Evolutionary conservation across 1,139 yeast species (phyloP), one percentile per base, ranked within the genome.

Genomic region (Sugiyamaella neomexicana): DNA sequence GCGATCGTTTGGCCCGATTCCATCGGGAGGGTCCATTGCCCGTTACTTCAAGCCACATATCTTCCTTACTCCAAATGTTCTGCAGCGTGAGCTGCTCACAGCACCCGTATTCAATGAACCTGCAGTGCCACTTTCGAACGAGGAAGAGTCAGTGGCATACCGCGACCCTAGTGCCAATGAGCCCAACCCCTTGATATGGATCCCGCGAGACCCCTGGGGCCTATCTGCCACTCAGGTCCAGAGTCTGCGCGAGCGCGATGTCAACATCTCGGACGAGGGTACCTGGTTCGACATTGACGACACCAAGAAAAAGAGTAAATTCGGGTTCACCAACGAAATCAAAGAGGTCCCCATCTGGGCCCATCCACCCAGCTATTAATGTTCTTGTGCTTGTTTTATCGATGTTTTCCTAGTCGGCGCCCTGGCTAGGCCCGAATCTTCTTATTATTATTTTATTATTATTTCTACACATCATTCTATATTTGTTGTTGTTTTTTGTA

Each of bases 161-260:
- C 80, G 81, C 62, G 79, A 80, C 62, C 97, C 98, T 1, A 85
- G 88, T 2, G 81, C 85, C 8, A 73, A 80, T 17, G 85, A 83
- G 0, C 72, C 75, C 40, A 79, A 84, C 62, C 96, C 96, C 4
- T 75, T 78, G 25, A 74, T 93, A 17, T 93, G 99, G 99, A 80
- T 93, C 61, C 95, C 97, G 6, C 76, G 77, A 56, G 99, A 93
- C 71, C 83, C 87, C 6, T 80, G 82, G 78, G 98, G 98, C 0
- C 79, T 89, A 66, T 85, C 96, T 2, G 72, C 78, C 1, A 68
- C 66, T 16, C 83, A 87, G 63, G 80, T 86, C 10, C 78, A 76
- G 46, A 74, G 78, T 49, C 62, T 74, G 44, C 60, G 65, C 17
- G 62, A 61, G 8, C 59, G 63, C 1, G 78, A 64, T 13, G 77